Base-by-base conservation (phyloP, 2,329 filamentous ascomycete genomes). In the Botrytis galanthina region DNA sequence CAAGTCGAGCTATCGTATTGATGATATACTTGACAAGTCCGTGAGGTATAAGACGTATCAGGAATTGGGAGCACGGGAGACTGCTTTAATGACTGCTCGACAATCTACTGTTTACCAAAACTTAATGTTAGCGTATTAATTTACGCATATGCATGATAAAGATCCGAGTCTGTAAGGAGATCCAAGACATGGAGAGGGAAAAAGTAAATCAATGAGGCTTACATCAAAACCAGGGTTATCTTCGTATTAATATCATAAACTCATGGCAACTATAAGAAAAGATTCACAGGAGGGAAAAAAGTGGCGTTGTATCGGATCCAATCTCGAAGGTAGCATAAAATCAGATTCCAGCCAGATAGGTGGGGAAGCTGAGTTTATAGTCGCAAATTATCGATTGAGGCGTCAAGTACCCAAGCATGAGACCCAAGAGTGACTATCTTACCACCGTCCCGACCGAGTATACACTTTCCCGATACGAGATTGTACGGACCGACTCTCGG, bases 1-100 rank as follows among this genome's bases (percentile, higher is more conserved):
- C 73, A 76, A 80, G 76, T 75, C 79, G 80, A 81, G 80, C 77
- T 80, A 76, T 81, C 80, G 79, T 79, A 80, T 79, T 78, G 76
- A 74, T 76, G 69, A 75, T 75, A 75, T 73, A 76, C 71, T 74
- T 73, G 68, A 71, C 60, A 72, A 46, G 14, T 39, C 70, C 46
- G 70, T 60, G 51, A 71, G 42, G 16, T 71, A 51, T 48, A 51
- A 69, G 37, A 63, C 18, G 64, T 68, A 68, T 78, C 75, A 77
- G 74, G 74, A 75, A 67, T 73, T 70, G 26, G n/a, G 61, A 59
- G 63, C 48, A 48, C 46, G 39, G 63, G 20, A 73, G 71, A 51
- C 48, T 42, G 64, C 48, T 57, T 72, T 59, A 72, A 67, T 72
- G 48, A 32, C 29, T 54, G 46, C 37, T 63, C 29, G 62, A 46